Percentiles rank a stretch among this genome's conserved stretches.
These are phyloP conservation scores for Astraeus odoratus DNA, from an alignment of 768 basidiomycete species.

Conservation along the genomic window DNA sequence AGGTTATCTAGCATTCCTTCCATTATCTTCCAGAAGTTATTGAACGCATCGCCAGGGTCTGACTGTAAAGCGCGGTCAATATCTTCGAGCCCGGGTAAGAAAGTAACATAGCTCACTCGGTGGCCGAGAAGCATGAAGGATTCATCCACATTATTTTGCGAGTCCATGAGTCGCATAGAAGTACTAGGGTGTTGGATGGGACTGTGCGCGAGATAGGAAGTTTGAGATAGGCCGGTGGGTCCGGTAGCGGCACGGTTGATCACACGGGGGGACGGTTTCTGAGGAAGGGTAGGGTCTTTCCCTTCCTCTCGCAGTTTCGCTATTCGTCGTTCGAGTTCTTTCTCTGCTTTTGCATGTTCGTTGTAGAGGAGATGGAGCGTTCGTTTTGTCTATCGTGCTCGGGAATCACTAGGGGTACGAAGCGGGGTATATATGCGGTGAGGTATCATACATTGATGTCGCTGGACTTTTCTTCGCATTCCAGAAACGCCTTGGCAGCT, in stretches of 20 bases:
- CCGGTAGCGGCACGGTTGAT: conserved; percentile 17
- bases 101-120: conserved; percentile 37
- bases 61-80: conserved; percentile 38
- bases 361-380: conserved; percentile 70
- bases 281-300: conserved; percentile 68
- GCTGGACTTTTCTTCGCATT: conserved; percentile 64
- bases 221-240: conserved; percentile 8
- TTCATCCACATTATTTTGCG: conserved; percentile 67
- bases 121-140: conserved; percentile 87
- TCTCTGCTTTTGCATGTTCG: conserved; percentile 62
- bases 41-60: conserved; percentile 82
- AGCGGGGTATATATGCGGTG: background rate
- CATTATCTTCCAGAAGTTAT: conserved; percentile 84
- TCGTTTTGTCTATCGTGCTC: conserved; percentile 54
- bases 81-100: conserved; percentile 2
- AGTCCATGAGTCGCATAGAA: conserved; percentile 35
- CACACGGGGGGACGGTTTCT: conserved; percentile 37
- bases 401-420: conserved; percentile 4
- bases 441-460: conserved; percentile 57
- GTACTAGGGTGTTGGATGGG: conserved; percentile 41
- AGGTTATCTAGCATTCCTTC: conserved; percentile 82
- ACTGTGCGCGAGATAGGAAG: conserved; percentile 26
- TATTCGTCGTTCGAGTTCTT: conserved; percentile 67
- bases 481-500: conserved; percentile 69
- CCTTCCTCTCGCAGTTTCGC: conserved; percentile 68